phyloP scores from a whole-genome alignment of 2,329 filamentous ascomycete species.

The Diaporthe humulicola region DNA sequence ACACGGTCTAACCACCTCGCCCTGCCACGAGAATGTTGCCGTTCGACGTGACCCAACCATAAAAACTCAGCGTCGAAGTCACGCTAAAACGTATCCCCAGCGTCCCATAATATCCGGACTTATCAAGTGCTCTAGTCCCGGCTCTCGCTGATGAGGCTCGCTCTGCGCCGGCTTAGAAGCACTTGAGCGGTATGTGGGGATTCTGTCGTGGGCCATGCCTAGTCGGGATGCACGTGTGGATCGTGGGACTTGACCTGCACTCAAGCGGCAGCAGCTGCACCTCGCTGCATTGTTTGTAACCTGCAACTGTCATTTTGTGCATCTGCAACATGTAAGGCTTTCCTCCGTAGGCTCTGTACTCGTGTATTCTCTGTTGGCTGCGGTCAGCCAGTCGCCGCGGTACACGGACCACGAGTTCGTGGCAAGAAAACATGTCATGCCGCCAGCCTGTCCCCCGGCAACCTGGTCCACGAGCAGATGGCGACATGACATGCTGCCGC shows the following conservation, averaged over 20 bases:
- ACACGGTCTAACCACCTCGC: neutral
- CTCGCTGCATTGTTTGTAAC: neutral
- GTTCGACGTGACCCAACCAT: neutral
- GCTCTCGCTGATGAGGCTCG: neutral
- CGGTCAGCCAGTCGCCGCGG: neutral
- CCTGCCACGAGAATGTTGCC: neutral
- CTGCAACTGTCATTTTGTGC: neutral
- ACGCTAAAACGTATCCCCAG: neutral
- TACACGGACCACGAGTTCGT: slow-evolving; percentile 30
- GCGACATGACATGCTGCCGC: neutral
- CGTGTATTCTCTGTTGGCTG: neutral
- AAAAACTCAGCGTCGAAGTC: neutral
- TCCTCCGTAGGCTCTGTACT: neutral
- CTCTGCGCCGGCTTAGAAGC: neutral
- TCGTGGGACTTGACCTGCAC: neutral
- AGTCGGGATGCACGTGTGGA: neutral
- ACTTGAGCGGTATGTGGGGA: too few relatives aligned
- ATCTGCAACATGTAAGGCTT: neutral
- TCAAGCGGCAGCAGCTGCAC: neutral
- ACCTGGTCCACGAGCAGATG: slow-evolving; percentile 7
- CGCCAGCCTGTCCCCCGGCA: slow-evolving; percentile 3
- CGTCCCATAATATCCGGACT: neutral
- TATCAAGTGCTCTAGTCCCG: too few relatives aligned
- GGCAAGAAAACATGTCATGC: slow-evolving; percentile 1
- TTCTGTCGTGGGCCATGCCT: neutral